These are phyloP conservation scores for Fusarium succisae DNA, from an alignment of 2,329 filamentous ascomycete species.

Conservation along the genomic window DNA sequence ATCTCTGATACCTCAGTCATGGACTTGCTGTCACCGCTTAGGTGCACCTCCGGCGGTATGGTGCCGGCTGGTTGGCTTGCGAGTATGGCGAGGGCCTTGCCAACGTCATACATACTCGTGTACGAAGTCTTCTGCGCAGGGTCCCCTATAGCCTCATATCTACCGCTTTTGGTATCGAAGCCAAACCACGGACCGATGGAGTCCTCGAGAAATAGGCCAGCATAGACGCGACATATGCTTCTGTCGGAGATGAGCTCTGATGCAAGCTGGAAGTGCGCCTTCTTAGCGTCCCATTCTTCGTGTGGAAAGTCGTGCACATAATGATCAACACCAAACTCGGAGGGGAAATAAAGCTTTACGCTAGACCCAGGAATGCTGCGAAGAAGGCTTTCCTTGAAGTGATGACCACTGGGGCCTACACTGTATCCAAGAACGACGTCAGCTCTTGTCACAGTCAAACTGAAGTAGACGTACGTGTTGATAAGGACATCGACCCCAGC, in stretches of 20 bases:
- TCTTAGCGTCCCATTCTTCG: background rate
- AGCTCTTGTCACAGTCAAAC: background rate
- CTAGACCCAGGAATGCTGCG: background rate
- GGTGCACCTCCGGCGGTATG: background rate
- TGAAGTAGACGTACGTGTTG: background rate
- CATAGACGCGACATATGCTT: background rate
- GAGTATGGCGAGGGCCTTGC: background rate
- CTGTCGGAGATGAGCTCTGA: background rate
- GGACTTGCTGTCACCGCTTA: background rate
- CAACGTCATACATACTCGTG: background rate
- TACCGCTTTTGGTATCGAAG: background rate
- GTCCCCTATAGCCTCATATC: background rate
- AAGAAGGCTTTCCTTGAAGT: slow-evolving; percentile 2
- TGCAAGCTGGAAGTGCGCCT: background rate
- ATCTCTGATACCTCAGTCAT: background rate
- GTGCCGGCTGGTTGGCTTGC: background rate
- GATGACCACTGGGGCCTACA: background rate
- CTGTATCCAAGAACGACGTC: background rate
- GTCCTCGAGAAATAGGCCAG: background rate
- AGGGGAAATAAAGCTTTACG: background rate
- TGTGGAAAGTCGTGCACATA: background rate
- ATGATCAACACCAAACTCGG: background rate
- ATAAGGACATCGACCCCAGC: background rate
- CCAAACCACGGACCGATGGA: background rate
- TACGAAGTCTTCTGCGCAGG: background rate